Conservation (phyloP, 495 filamentous ascomycete genomes). For the Penicillium tannophilum region DNA sequence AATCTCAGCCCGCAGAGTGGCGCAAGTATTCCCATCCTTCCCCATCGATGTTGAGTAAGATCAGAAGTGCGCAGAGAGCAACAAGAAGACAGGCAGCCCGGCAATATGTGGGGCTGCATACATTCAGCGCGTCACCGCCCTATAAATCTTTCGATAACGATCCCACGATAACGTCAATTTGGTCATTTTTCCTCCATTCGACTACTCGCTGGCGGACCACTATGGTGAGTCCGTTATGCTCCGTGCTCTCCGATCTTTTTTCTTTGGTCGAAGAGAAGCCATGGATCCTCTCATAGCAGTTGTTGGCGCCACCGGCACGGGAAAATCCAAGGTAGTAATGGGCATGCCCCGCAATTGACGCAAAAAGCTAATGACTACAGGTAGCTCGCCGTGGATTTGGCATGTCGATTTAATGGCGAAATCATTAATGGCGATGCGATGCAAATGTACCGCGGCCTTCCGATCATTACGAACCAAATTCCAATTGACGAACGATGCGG, state of each 20-base stretch:
- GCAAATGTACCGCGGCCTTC: conserved; percentile 93
- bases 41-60: conserved; percentile 14
- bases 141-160: neutral
- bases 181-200: neutral
- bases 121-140: neutral
- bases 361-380: conserved; percentile 36
- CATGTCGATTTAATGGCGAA: conserved; percentile 83
- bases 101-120: neutral
- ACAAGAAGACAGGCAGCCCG: neutral
- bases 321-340: conserved; percentile 86
- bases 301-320: conserved; percentile 91
- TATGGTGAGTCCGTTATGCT: conserved; percentile 28
- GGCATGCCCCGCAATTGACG: conserved; percentile 15
- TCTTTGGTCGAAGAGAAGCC: conserved; percentile 16
- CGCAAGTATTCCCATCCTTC: conserved; percentile 36
- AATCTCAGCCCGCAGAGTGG: conserved; percentile 44
- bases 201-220: neutral
- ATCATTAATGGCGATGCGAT: conserved; percentile 99
- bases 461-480: conserved; percentile 95
- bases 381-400: conserved; percentile 91
- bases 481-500: conserved; percentile 71
- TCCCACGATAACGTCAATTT: neutral
- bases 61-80: neutral
- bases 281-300: conserved; percentile 75
- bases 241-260: conserved; percentile 26